Conservation (phyloP, 163 green algal genomes). For the Coccomyxa subellipsoidea region DNA sequence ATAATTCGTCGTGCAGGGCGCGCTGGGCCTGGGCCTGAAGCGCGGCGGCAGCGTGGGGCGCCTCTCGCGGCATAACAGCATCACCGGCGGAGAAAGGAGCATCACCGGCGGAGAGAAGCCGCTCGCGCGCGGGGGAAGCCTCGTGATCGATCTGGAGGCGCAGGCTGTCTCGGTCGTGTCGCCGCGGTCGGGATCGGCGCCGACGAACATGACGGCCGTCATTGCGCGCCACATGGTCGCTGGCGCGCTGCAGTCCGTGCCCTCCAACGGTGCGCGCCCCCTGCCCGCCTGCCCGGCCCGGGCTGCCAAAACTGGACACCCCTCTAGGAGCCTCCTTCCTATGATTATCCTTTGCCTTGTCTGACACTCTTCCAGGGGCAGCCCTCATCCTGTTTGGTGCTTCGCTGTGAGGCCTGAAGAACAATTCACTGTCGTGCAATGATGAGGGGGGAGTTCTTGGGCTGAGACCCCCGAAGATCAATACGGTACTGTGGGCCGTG, state of each 20-base stretch:
- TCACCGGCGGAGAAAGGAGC: not conserved
- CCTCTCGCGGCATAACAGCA: not conserved
- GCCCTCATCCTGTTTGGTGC: too few relatives aligned
- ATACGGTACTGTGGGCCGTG: too few relatives aligned
- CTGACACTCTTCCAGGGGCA: too few relatives aligned
- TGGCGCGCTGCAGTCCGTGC: not conserved
- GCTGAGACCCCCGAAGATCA: too few relatives aligned
- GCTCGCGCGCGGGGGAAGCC: not conserved
- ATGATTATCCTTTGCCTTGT: too few relatives aligned
- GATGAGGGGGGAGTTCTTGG: too few relatives aligned
- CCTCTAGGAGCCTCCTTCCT: too few relatives aligned
- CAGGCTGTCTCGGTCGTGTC: not conserved
- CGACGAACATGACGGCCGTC: too few relatives aligned
- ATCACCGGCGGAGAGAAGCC: not conserved
- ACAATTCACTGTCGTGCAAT: too few relatives aligned
- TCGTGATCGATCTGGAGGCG: not conserved
- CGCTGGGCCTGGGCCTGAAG: not conserved
- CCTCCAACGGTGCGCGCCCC: not conserved
- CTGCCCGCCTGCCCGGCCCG: too few relatives aligned
- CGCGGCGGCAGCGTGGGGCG: slow-evolving; percentile 1
- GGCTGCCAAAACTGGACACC: too few relatives aligned
- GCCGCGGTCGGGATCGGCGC: not conserved
- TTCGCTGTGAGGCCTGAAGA: too few relatives aligned
- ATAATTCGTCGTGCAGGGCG: not conserved
- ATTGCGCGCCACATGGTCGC: not conserved